Percentiles rank a stretch among this genome's conserved stretches.
These are phyloP conservation scores for Boletus nobilissimus DNA, from an alignment of 1,284 basidiomycete genomes.

Conservation along the genomic window DNA sequence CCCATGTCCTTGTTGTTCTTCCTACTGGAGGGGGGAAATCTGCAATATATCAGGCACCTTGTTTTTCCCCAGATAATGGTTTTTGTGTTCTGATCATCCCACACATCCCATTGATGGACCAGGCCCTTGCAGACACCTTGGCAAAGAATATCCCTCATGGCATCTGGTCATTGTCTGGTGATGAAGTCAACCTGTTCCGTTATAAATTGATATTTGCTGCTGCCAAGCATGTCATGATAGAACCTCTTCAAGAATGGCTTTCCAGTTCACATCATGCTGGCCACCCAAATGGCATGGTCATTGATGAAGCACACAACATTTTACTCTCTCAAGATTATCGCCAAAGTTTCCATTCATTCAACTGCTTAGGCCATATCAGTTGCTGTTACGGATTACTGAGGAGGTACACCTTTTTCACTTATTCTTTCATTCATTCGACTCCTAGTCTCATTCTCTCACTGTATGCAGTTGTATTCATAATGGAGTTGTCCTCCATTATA, in stretches of 20 bases:
- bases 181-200: not conserved
- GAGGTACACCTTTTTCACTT: too few relatives aligned
- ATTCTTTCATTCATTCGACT: too few relatives aligned
- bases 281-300: not conserved
- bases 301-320: not conserved
- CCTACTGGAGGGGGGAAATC: not conserved
- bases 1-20: not conserved
- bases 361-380: too few relatives aligned
- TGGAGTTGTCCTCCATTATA: too few relatives aligned
- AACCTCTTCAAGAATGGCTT: not conserved
- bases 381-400: too few relatives aligned
- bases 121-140: not conserved
- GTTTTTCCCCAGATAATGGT: not conserved
- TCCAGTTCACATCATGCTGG: not conserved
- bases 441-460: too few relatives aligned
- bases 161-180: not conserved
- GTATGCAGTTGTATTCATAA: too few relatives aligned
- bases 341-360: too few relatives aligned
- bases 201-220: not conserved
- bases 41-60: not conserved
- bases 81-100: not conserved
- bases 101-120: not conserved
- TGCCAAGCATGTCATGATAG: not conserved
- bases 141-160: not conserved
- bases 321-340: too few relatives aligned